Evolutionary conservation across 805 yeast genomes (phyloP), one percentile per base, ranked within the genome.

Genomic region (Tanozyma kutaoensis): DNA sequence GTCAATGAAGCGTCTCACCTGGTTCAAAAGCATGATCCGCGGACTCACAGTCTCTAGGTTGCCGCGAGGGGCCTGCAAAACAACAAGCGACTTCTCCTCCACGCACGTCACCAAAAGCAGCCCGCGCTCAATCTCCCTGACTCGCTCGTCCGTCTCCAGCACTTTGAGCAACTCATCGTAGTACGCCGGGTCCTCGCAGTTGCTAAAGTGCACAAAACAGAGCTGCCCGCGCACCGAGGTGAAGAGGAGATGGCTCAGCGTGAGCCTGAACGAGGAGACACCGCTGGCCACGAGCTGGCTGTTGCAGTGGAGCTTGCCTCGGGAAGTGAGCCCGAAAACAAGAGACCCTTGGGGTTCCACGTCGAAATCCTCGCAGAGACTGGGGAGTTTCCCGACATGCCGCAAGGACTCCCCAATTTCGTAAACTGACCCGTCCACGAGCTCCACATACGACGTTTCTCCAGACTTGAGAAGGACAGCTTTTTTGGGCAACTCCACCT

Each of bases 11-110:
- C 66, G 60, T 37, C 98, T 68, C 15, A 91, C 93, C 14, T 77
- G 91, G 9, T 80, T 67, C 22, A 91, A 56, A 3, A 88, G 93
- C 78, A 91, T 74, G 24, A 91, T 79, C 48, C 98, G 67, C 10
- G 99, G 98, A 43, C 72, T 76, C 12, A 91, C 79, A 0, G 97
- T 85, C 50, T 91, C 99, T 38, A 91, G 57, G 43, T 91, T 91
- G 34, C 99, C 99, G 48, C 99, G 69, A 32, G 93, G 93, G 4
- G 95, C 95, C 50, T 91, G 95, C 28, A 91, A 59, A 4, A 82
- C 73, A 12, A 93, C 85, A 1, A 86, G 67, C 30, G 85, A 74
- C 29, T 71, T 77, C 0, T 88, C 71, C 1, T 96, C 95, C 42
- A 85, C 76, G 2, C 72, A 71, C 22, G 85, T 62, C 0, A 88